phyloP scores from a whole-genome alignment of 2,329 filamentous ascomycete genomes.

The Aspergillus persii region DNA sequence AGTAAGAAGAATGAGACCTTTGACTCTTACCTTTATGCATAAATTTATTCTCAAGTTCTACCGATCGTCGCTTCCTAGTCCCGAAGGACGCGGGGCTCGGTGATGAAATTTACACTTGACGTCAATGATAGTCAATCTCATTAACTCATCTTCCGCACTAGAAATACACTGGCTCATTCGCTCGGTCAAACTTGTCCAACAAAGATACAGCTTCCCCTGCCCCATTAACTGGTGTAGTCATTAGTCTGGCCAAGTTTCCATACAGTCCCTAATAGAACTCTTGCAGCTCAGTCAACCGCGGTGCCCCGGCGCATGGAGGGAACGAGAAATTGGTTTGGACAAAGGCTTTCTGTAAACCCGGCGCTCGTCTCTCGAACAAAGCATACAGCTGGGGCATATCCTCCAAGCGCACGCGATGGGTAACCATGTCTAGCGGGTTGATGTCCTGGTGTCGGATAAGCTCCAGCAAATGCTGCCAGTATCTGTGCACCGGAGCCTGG shows the following conservation, averaged over 20 bases:
- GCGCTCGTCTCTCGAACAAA: constrained; percentile 54
- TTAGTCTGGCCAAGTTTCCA: background rate
- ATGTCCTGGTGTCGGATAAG: constrained; percentile 66
- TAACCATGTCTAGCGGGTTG: constrained; percentile 76
- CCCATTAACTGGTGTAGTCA: background rate
- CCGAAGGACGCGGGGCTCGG: background rate
- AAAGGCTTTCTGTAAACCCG: constrained; percentile 79
- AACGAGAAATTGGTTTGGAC: constrained; percentile 59
- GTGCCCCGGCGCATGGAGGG: constrained; percentile 51
- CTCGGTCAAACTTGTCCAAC: background rate
- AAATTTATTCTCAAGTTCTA: background rate
- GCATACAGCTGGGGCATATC: constrained; percentile 67
- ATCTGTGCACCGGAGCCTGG: constrained; percentile 73
- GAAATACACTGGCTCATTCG: background rate
- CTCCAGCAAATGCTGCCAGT: constrained; percentile 75
- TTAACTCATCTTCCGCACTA: background rate
- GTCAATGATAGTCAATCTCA: background rate
- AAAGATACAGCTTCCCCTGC: background rate
- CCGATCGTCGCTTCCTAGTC: background rate
- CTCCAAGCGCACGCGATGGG: constrained; percentile 72
- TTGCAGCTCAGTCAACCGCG: constrained; percentile 43
- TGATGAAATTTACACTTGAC: background rate
- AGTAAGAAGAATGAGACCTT: background rate
- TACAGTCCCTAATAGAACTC: background rate
- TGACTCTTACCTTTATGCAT: background rate